These are phyloP conservation scores for Mallotus repandus DNA, from an alignment of 441 rosid species.

Conservation along the genomic window DNA sequence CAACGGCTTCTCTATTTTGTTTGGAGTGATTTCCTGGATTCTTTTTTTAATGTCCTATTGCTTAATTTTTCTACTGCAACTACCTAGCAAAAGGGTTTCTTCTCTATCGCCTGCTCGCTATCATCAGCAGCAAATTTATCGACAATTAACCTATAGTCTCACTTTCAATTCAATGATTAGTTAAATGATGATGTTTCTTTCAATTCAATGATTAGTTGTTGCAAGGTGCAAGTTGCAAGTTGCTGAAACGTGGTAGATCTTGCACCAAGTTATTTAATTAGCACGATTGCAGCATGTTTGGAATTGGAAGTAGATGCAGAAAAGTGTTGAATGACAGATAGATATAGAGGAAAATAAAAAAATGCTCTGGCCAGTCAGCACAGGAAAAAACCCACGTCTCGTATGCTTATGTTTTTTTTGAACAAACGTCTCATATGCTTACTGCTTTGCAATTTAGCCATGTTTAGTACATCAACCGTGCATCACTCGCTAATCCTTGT, in stretches of 20 bases:
- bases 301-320: not conserved
- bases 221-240: too few relatives aligned
- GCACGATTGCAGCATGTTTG: not conserved
- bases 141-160: not conserved
- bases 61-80: too few relatives aligned
- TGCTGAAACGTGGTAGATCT: not conserved
- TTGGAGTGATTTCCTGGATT: not conserved
- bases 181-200: not conserved
- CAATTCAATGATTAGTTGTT: not conserved
- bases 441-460: too few relatives aligned
- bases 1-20: not conserved
- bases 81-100: not conserved
- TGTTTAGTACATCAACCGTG: not conserved
- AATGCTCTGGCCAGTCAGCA: not conserved
- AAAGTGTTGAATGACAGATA: too few relatives aligned
- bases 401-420: too few relatives aligned
- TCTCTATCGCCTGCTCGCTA: too few relatives aligned
- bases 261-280: not conserved
- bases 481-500: not conserved
- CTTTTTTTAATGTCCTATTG: not conserved
- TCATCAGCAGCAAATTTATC: not conserved
- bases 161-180: not conserved
- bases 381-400: too few relatives aligned
- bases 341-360: too few relatives aligned
- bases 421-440: too few relatives aligned